Base-by-base conservation (phyloP, 768 basidiomycete species). In the Leccinum longicurvipes region DNA sequence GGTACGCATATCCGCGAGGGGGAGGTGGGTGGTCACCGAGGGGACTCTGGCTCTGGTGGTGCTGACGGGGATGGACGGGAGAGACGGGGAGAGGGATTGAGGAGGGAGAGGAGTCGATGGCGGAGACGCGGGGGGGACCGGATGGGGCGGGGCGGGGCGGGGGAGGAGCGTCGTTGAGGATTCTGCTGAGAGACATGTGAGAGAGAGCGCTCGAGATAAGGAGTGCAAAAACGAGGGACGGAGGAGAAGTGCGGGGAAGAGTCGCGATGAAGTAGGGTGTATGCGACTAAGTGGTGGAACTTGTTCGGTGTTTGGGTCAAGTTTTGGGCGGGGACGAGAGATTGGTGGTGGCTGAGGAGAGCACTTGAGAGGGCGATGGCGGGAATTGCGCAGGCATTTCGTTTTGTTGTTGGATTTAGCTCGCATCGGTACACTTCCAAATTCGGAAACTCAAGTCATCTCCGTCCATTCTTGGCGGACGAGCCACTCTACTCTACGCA, bases 121-220 rank as follows among this genome's bases (percentile, higher is more conserved):
- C 56, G 57, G 66, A 47, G 59, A 60, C 39, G 55, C 60, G 63
- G 29, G 61, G 45, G 54, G 60, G 53, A 23, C 49, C 52, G 42
- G 61, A 47, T 46, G 70, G 66, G 49, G 74, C 63, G 29, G 69
- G 70, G 54, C 71, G 65, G 34, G 62, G 57, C 21, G 76, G 74
- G 29, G 76, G 72, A 42, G 86, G 80, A 60, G 87, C 84, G 74
- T 89, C 83, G 74, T 91, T 91, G 73, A 91, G 83, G 59, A 91
- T 90, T 62, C 83, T 80, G 63, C 83, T 84, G 70, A 91, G 82
- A 50, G 89, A 90, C 88, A 91, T 91, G 72, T 57, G 64, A 44
- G 52, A 55, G 28, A 23, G 49, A 55, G 63, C 39, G 59, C 47
- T 27, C 6, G 41, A 42, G 36, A 39, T 39, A 19, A 19, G n/a